A percentile compares a stretch with the other conserved stretches of the same genome.
Conservation (phyloP, 768 basidiomycete genomes). For the Cystoderma amianthinum region DNA sequence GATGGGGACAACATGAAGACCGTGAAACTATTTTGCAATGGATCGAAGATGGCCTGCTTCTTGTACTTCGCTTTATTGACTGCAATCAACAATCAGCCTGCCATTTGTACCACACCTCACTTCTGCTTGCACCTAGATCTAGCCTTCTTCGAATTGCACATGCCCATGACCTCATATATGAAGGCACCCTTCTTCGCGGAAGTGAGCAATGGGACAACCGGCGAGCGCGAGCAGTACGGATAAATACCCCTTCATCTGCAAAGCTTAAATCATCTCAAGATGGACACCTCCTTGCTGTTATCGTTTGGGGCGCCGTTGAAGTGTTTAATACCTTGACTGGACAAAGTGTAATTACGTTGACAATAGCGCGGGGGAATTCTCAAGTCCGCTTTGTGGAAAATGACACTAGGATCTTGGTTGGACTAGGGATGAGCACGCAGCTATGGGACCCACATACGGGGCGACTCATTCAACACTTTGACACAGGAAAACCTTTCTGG, state of each 20-base stretch:
- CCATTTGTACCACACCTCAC: not conserved
- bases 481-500: too few species aligned
- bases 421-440: not conserved
- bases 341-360: not conserved
- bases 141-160: not conserved
- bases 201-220: not conserved
- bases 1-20: too few species aligned
- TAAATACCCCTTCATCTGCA: not conserved
- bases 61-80: not conserved
- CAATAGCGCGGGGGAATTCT: not conserved
- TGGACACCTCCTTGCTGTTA: not conserved
- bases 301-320: not conserved
- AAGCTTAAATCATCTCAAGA: not conserved
- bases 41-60: not conserved
- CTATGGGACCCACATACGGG: not conserved
- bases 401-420: not conserved
- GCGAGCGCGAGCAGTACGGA: not conserved
- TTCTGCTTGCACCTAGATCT: not conserved
- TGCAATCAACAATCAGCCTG: not conserved
- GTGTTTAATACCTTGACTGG: not conserved
- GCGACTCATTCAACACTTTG: not conserved
- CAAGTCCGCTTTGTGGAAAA: not conserved
- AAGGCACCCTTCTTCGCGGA: not conserved
- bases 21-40: not conserved
- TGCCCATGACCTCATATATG: not conserved